Conservation (phyloP, 2,329 filamentous ascomycete species). For the Dothistroma pini region DNA sequence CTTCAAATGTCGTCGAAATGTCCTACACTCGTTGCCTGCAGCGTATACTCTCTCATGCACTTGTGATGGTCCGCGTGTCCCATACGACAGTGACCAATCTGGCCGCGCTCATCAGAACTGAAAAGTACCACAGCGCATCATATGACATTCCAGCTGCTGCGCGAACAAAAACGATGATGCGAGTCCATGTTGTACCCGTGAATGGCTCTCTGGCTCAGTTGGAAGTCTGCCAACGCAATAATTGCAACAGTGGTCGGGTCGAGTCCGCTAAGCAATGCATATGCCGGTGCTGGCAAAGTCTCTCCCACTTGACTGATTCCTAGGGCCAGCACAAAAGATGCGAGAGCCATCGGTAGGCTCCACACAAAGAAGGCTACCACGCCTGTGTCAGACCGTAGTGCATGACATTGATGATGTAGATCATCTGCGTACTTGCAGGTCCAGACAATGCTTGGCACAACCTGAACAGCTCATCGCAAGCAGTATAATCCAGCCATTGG, state of each 20-base stretch:
- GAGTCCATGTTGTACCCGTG: conserved; percentile 59
- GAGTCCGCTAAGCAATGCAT: conserved; percentile 66
- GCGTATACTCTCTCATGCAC: neutral
- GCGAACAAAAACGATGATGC: conserved; percentile 61
- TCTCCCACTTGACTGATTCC: conserved; percentile 60
- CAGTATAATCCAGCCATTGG: conserved; percentile 66
- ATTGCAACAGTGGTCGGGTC: conserved; percentile 71
- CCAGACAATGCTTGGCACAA: conserved; percentile 65
- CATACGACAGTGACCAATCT: conserved; percentile 54
- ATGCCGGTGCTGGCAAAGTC: conserved; percentile 58
- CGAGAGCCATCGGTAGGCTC: conserved; percentile 66
- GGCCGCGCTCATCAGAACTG: conserved; percentile 56
- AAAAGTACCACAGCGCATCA: conserved; percentile 73
- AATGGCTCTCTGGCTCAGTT: conserved; percentile 64
- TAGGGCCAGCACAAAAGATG: conserved; percentile 64
- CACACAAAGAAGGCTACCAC: conserved; percentile 61
- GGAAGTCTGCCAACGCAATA: conserved; percentile 65
- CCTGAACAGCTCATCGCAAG: conserved; percentile 69
- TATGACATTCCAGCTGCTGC: conserved; percentile 65
- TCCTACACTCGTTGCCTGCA: neutral
- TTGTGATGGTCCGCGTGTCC: conserved; percentile 41
- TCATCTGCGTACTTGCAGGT: conserved; percentile 68
- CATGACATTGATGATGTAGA: conserved; percentile 64
- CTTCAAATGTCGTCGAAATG: neutral
- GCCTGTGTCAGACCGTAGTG: conserved; percentile 58